Conservation (phyloP, 116 monocot genomes). For the Cymodocea nodosa region DNA sequence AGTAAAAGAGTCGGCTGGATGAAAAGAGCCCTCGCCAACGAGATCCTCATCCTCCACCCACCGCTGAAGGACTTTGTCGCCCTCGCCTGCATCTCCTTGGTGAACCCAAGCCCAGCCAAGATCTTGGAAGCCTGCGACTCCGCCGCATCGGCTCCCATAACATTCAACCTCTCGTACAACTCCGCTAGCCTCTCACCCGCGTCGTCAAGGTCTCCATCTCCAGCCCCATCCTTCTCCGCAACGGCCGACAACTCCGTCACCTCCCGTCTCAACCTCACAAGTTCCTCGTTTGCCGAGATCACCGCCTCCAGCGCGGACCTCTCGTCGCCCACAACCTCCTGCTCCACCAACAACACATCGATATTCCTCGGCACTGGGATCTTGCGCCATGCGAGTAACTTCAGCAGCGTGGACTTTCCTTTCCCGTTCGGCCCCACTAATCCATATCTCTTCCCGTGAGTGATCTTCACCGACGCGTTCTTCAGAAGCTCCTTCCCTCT, state of each 20-base stretch:
- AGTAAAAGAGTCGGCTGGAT: constrained; percentile 76
- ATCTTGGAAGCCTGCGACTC: constrained; percentile 85
- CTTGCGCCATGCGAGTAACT: constrained; percentile 73
- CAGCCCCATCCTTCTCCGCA: too few relatives aligned
- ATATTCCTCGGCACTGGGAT: constrained; percentile 70
- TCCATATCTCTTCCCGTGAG: constrained; percentile 67
- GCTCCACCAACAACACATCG: constrained; percentile 77
- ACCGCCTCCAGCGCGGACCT: constrained; percentile 61
- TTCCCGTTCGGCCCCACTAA: constrained; percentile 76
- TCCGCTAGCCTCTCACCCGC: constrained; percentile 51
- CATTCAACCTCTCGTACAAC: constrained; percentile 56
- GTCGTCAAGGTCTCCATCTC: constrained; percentile 16
- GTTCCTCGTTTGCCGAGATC: constrained; percentile 77
- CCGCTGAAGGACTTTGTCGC: constrained; percentile 79
- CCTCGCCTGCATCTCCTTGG: constrained; percentile 68
- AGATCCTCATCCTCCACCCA: constrained; percentile 99
- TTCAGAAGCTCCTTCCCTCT: constrained; percentile 73
- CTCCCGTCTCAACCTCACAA: constrained; percentile 47
- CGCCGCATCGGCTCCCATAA: constrained; percentile 68
- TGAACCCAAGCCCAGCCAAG: constrained; percentile 74
- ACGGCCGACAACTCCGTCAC: constrained; percentile 23
- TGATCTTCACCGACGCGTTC: constrained; percentile 62
- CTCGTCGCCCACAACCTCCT: constrained; percentile 79
- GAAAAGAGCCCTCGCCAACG: constrained; percentile 70
- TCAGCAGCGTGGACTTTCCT: constrained; percentile 85